Conservation (phyloP, 306 rosid species). For the Chamaecrista fasciculata region DNA sequence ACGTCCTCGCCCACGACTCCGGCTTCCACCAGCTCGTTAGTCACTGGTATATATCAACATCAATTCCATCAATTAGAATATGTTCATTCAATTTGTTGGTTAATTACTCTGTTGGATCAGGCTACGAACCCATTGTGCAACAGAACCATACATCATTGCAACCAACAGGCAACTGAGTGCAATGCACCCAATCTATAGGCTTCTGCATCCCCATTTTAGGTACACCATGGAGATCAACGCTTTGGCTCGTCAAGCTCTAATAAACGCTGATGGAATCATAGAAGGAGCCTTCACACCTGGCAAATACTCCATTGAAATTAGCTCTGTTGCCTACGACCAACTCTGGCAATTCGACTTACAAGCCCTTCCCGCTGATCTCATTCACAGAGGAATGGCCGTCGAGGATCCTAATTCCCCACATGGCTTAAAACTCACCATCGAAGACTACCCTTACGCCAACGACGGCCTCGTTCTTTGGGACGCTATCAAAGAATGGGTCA, state of each 20-base stretch:
- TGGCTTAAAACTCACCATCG: slow-evolving; percentile 39
- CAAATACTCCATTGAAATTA: slow-evolving; percentile 47
- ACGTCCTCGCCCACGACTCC: slow-evolving; percentile 80
- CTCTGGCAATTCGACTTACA: slow-evolving; percentile 68
- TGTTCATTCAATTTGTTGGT: too few relatives aligned
- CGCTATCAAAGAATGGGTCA: slow-evolving; percentile 39
- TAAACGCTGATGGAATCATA: slow-evolving; percentile 63
- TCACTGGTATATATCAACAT: too few relatives aligned
- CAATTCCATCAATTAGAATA: too few relatives aligned
- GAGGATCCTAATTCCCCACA: slow-evolving; percentile 44
- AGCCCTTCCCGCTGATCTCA: slow-evolving; percentile 73
- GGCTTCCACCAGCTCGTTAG: slow-evolving; percentile 81
- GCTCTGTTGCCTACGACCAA: slow-evolving; percentile 62
- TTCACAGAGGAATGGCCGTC: slow-evolving; percentile 60
- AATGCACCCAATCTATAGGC: slow-evolving; percentile 78
- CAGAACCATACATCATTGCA: slow-evolving; percentile 86
- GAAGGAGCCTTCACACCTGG: slow-evolving; percentile 52
- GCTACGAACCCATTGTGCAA: slow-evolving; percentile 75
- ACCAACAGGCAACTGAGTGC: slow-evolving; percentile 75
- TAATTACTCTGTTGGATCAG: slow-evolving; percentile 40
- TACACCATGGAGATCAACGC: slow-evolving; percentile 93
- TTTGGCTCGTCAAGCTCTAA: slow-evolving; percentile 61
- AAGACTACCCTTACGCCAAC: slow-evolving; percentile 54
- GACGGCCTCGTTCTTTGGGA: slow-evolving; percentile 55
- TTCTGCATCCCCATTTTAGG: slow-evolving; percentile 81